Base-by-base conservation (phyloP, 2,329 filamentous ascomycete species). In the Fusarium sp. region DNA sequence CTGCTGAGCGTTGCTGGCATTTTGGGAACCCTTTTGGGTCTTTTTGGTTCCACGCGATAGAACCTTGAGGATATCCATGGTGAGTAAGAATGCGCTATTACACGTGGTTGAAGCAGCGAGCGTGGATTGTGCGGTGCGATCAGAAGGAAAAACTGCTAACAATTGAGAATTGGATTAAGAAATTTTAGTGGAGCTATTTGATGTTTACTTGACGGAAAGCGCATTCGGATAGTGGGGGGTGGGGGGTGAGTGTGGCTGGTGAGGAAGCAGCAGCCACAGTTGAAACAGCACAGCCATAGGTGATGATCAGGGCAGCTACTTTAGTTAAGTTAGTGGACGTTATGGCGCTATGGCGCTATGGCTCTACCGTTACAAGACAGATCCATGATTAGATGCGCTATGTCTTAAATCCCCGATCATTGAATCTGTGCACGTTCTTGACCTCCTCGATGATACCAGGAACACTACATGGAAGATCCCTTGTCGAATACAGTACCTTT, bases 41-140 rank as follows among this genome's bases (percentile, higher is more conserved):
- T 84, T 84, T 67, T 92, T 93, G 5, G 88, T 89, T 61, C 91
- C 91, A 53, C 91, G 86, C 37, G 91, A 92, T 63, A 94, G 83
- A 32, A 94, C 82, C 75, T 90, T 93, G 76, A 93, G 83, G 57
- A 93, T 89, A 80, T 94, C 91, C 91, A 92, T 92, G 32, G 48
- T 30, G 54, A 60, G 22, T 9, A 20, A 13, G 7, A 16, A 24
- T 44, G 25, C 55, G 29, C 58, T 61, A 40, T 48, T 51, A 44
- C 44, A 45, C 48, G 57, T 64, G 47, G 41, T 41, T 53, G 54
- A n/a, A 48, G 51, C 18, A 54, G 48, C 20, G 57, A 54, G 41
- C 46, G 63, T 54, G 42, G 30, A 29, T 57, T 55, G 51, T 49
- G 56, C 37, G 49, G 56, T 63, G 27, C 57, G 59, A 57, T 57